Base-by-base conservation (phyloP, 78 protist species). In the Salpingoeca rosetta region DNA sequence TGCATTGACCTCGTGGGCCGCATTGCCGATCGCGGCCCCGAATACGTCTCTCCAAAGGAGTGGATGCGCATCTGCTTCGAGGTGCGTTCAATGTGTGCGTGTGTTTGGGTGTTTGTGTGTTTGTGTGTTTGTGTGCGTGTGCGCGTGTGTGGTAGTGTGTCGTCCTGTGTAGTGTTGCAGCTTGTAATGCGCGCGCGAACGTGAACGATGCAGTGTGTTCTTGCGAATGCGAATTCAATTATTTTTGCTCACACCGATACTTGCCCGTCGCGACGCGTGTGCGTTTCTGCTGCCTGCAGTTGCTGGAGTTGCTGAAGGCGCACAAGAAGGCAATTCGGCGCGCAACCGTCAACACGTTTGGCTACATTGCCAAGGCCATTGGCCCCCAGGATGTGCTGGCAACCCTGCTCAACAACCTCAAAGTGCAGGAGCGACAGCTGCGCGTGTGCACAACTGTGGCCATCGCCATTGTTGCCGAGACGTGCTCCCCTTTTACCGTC, bases 391-490 rank as follows among this genome's bases (percentile, higher is more conserved):
- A 97, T 45, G 99, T 99, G 57, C 91, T 99, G n/a, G 91, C 93
- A 11, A 94, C 98, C 28, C 94, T 99, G 45, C 90, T 99, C 36
- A 95, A 96, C 85, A 99, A 99, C 87, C 94, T 99, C 81, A 92
- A 92, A n/a, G 98, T 97, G 65, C 99, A 97, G 76, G 99, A 99
- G 77, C 91, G 99, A 12, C 96, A 92, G 85, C 90, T 93, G 51
- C 92, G 99, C 26, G 99, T 99, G 81, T 97, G 99, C 94, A 97
- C 99, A 38, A 97, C 99, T 1, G 95, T 99, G 31, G 99, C 99
- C 77, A 97, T 99, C 44, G 99, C 99, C 77, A 94, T 99, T 89
- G 98, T 99, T 7, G 99, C 99, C 0, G 98, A 97, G 90, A 93
- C 95, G 0, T 98, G 99, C 91, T 88, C 93, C 1, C 99, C 99